Base-by-base conservation (phyloP, 768 basidiomycete species). In the Brasilioporus rufonigricans region DNA sequence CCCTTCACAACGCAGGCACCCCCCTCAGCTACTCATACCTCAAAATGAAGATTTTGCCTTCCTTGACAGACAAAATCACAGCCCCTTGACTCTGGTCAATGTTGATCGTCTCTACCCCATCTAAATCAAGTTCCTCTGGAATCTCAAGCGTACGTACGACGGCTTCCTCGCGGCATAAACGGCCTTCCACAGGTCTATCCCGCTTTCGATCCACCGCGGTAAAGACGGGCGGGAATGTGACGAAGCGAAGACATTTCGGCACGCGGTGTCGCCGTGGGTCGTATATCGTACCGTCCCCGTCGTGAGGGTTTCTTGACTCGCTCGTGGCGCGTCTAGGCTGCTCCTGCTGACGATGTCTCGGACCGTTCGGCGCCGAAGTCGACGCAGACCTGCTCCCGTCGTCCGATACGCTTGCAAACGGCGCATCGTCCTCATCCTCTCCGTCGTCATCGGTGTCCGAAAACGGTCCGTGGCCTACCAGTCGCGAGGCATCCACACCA, bases 1-100 rank as follows among this genome's bases (percentile, higher is more conserved):
- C n/a, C n/a, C n/a, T n/a, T n/a, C n/a, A n/a, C n/a, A n/a, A n/a
- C n/a, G n/a, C n/a, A n/a, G n/a, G n/a, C n/a, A n/a, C n/a, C n/a
- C n/a, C n/a, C 11, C 4, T 29, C 52, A 13, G 19, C 70, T 54
- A 79, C 46, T 77, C 76, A 73, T 89, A 89, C 72, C 83, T 82
- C 63, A 89, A 64, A 65, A 89, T 87, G 71, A 85, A 89, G 49
- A 89, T 85, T 73, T 78, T 84, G 40, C 87, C 87, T 13, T 78
- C 76, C 72, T 76, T 82, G 54, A 86, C 82, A 32, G 83, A 85
- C 50, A 89, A 68, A 55, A 88, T 87, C 38, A 89, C 79, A 10
- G 85, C 83, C 1, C 87, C 87, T 64, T 89, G 87, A 36, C 77
- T 79, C 73, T 89, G 87, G 65, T 89, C 87, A 48, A 89, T 85